phyloP scores from a whole-genome alignment of 768 basidiomycete genomes.

The Boletus coccyginus region DNA sequence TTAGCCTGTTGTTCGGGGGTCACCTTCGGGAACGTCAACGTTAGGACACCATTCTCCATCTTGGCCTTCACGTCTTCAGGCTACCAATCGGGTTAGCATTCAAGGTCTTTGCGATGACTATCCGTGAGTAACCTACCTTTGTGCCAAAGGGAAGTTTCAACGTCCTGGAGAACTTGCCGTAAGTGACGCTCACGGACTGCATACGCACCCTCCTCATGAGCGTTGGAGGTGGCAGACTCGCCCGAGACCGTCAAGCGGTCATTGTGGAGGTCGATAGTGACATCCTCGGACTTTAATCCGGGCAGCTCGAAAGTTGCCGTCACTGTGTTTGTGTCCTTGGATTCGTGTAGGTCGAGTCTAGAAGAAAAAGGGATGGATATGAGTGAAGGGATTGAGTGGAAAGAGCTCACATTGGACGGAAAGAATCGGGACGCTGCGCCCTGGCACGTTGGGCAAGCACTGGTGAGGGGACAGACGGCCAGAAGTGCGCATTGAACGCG shows the following conservation, averaged over 20 bases:
- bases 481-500: conserved; percentile 5
- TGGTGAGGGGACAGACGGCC: neutral
- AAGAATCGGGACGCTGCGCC: neutral
- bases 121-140: conserved; percentile 31
- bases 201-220: conserved; percentile 39
- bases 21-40: conserved; percentile 44
- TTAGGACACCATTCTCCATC: conserved; percentile 45
- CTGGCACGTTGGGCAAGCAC: neutral
- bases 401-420: conserved; percentile 18
- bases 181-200: conserved; percentile 42
- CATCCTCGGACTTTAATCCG: conserved; percentile 47
- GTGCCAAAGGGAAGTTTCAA: conserved; percentile 43
- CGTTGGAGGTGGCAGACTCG: conserved; percentile 35
- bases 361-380: neutral
- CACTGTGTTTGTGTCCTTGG: conserved; percentile 38
- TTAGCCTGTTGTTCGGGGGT: conserved; percentile 37
- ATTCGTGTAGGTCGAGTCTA: conserved; percentile 47
- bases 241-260: conserved; percentile 46
- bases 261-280: conserved; percentile 43
- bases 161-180: conserved; percentile 42
- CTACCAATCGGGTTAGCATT: conserved; percentile 17
- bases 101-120: no score
- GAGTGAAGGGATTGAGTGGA: neutral
- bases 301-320: conserved; percentile 55
- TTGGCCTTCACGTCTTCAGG: conserved; percentile 43